A percentile compares a stretch with the other conserved stretches of the same genome.
These are phyloP conservation scores for Stemphylium beticola DNA, from an alignment of 2,329 filamentous ascomycete species.

Conservation along the genomic window DNA sequence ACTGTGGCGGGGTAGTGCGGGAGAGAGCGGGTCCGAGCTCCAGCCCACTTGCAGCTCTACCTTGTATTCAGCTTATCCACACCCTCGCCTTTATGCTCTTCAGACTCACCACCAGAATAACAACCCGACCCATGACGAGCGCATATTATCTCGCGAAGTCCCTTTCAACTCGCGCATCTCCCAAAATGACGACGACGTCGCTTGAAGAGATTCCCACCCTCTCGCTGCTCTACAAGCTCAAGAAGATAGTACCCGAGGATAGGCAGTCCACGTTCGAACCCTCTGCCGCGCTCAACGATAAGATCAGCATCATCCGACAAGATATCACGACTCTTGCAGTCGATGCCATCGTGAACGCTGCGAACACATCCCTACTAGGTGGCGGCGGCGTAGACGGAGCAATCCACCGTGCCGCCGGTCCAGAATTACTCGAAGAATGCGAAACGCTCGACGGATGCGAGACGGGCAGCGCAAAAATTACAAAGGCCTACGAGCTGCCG, in stretches of 20 bases:
- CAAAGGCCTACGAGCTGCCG: constrained; percentile 75
- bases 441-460: constrained; percentile 71
- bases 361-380: constrained; percentile 77
- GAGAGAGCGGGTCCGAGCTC: constrained; percentile 8
- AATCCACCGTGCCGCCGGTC: constrained; percentile 84
- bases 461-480: constrained; percentile 84
- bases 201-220: constrained; percentile 67
- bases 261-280: constrained; percentile 19
- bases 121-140: constrained; percentile 26
- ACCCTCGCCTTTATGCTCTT: constrained; percentile 3
- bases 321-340: constrained; percentile 83
- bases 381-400: constrained; percentile 82
- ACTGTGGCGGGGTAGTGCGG: constrained; percentile 2
- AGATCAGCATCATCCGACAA: constrained; percentile 71
- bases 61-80: neutral
- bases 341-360: constrained; percentile 91
- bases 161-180: constrained; percentile 4
- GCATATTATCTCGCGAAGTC: constrained; percentile 33
- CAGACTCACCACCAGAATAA: neutral
- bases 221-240: constrained; percentile 68
- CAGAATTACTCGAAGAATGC: constrained; percentile 72
- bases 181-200: constrained; percentile 29
- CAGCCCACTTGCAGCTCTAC: neutral
- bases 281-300: constrained; percentile 61
- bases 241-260: constrained; percentile 53